Conservation (phyloP, 768 basidiomycete genomes). For the Trametes coccinea region DNA sequence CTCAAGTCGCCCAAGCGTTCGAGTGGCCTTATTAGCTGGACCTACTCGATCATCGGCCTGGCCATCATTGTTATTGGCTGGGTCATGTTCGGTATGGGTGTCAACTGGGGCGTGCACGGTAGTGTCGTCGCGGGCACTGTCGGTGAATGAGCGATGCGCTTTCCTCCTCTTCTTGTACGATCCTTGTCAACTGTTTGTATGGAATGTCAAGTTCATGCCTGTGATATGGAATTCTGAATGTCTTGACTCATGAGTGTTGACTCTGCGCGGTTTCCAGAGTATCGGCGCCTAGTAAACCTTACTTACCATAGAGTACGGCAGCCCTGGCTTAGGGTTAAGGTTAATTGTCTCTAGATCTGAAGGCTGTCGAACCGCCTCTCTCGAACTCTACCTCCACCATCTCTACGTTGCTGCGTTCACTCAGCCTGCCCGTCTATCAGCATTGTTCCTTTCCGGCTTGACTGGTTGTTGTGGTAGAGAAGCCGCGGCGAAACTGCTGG, state of each 20-base stretch:
- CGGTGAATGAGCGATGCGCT: slow-evolving; percentile 22
- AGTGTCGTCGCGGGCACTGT: slow-evolving; percentile 33
- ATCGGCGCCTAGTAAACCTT: neutral
- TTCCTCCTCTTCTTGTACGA: neutral
- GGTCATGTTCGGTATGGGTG: slow-evolving; percentile 44
- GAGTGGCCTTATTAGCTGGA: slow-evolving; percentile 22
- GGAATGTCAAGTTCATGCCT: no score
- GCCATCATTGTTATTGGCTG: slow-evolving; percentile 40
- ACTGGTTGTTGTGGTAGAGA: neutral
- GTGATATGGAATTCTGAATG: no score
- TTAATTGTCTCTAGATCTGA: neutral
- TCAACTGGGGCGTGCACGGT: slow-evolving; percentile 45
- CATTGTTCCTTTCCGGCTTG: neutral
- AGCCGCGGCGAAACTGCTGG: slow-evolving; percentile 4
- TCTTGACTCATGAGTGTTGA: no score
- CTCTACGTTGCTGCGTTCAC: no score
- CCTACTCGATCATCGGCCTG: slow-evolving; percentile 25
- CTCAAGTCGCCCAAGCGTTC: slow-evolving; percentile 35
- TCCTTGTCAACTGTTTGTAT: neutral
- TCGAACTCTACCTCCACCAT: neutral
- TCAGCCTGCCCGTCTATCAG: neutral
- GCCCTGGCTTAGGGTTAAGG: neutral
- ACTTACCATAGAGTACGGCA: neutral
- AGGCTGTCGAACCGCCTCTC: neutral
- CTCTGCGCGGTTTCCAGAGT: neutral